Evolutionary conservation across 2,329 filamentous ascomycete species (phyloP), one percentile per base, ranked within the genome.

Genomic region (Cordyceps javanica): DNA sequence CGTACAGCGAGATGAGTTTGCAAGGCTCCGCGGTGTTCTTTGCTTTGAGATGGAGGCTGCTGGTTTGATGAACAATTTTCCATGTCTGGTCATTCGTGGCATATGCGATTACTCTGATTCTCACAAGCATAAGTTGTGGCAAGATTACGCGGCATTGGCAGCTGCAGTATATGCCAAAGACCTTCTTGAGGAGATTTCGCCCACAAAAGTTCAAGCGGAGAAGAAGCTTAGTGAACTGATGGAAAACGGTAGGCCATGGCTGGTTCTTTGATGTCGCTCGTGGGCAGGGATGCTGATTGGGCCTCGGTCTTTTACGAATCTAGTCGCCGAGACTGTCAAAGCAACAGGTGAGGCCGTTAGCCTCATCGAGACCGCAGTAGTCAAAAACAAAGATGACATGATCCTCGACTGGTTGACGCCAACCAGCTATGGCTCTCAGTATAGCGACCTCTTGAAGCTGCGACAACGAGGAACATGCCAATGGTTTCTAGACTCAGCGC

Each of bases 331-430:
- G n/a, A n/a, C n/a, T n/a, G n/a, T n/a, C n/a, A n/a, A n/a, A n/a
- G n/a, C 65, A 4, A 41, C 39, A 32, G 49, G n/a, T 52, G 13
- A 38, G 30, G 5, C n/a, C 49, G n/a, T 32, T 32, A 39, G 49
- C 13, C 14, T 32, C 49, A 4, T 52, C 32, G n/a, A 41, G n/a
- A n/a, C n/a, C n/a, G n/a, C n/a, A n/a, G n/a, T n/a, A n/a, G n/a
- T n/a, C n/a, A 21, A 39, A 52, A n/a, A 30, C 13, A 23, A 52
- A 52, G 7, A 38, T 38, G n/a, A 32, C 49, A n/a, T n/a, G n/a
- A 42, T 42, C 21, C 41, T 42, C 41, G 21, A 72, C 16, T 79
- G 75, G 77, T 60, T 79, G 19, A 70, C 73, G 0, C 60, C 65
- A 7, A 58, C 65, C 3, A 65, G 75, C 34, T 75, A 73, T 58